Evolutionary conservation across 1,284 basidiomycete genomes (phyloP).

Genomic region (Hypsizygus ulmarius): DNA sequence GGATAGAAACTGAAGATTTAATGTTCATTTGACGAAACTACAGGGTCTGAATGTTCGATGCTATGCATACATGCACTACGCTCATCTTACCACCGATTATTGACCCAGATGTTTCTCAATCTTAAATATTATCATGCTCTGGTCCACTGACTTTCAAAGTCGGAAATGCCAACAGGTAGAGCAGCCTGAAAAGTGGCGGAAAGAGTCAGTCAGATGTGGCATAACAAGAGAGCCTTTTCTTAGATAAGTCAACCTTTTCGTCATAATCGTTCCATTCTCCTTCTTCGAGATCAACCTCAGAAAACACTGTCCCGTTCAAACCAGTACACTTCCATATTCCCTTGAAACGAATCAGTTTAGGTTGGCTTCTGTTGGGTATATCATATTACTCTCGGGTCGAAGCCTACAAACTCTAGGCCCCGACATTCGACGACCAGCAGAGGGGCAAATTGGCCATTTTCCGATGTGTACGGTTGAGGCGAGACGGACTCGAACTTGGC

Average conservation of each 20-base stretch:
- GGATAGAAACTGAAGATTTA: too few species aligned
- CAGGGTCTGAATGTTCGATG: too few species aligned
- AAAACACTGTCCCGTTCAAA: constrained; percentile 49
- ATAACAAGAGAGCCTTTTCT: neutral
- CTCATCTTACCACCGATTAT: too few species aligned
- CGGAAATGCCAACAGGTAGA: constrained; percentile 62
- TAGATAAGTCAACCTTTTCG: constrained; percentile 55
- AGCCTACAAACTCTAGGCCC: constrained; percentile 72
- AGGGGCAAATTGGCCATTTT: constrained; percentile 59
- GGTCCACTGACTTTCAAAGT: constrained; percentile 60
- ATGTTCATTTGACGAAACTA: too few species aligned
- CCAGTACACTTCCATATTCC: constrained; percentile 74
- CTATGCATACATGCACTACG: too few species aligned
- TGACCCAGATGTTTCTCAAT: constrained; percentile 22
- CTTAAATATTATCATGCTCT: constrained; percentile 40
- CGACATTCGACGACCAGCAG: constrained; percentile 72
- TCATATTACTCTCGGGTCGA: constrained; percentile 57
- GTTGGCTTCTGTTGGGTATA: neutral
- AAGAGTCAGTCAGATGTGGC: neutral
- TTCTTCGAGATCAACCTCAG: constrained; percentile 61
- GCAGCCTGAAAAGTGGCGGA: constrained; percentile 42
- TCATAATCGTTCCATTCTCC: constrained; percentile 82
- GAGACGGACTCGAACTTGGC: constrained; percentile 68
- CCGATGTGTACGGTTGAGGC: constrained; percentile 54
- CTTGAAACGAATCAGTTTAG: constrained; percentile 28